These are phyloP conservation scores for Phytophthora sp. DNA, from an alignment of 352 stramenopile genomes.

Conservation along the genomic window DNA sequence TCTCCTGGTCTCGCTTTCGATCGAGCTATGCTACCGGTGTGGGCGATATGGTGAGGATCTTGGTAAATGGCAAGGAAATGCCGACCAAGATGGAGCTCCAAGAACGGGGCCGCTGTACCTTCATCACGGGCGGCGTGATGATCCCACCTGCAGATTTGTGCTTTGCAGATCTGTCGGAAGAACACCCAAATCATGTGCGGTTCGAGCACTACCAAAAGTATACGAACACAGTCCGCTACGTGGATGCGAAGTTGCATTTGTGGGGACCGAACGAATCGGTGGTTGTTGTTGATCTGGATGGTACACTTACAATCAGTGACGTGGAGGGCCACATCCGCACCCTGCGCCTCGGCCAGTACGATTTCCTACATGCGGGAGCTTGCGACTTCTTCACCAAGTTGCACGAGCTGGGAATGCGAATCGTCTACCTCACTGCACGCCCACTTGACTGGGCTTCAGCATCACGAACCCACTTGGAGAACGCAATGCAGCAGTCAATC, in stretches of 20 bases:
- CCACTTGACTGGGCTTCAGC: constrained; percentile 81
- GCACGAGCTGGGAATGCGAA: constrained; percentile 71
- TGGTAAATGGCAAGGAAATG: constrained; percentile 80
- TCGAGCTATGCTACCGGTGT: constrained; percentile 65
- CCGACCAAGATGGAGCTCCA: constrained; percentile 78
- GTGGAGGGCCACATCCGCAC: constrained; percentile 88
- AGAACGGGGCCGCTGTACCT: constrained; percentile 69
- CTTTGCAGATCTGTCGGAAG: constrained; percentile 66
- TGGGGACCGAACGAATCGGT: constrained; percentile 83
- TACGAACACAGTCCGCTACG: constrained; percentile 71
- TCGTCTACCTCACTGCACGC: constrained; percentile 83
- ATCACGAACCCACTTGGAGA: constrained; percentile 77
- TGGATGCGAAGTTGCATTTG: constrained; percentile 77
- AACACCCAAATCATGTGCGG: constrained; percentile 67
- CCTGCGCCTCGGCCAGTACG: constrained; percentile 81
- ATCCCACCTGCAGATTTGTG: constrained; percentile 61
- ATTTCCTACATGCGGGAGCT: constrained; percentile 78
- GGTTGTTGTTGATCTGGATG: constrained; percentile 84
- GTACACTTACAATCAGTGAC: constrained; percentile 85
- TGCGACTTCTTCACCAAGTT: constrained; percentile 87
- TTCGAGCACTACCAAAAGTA: constrained; percentile 82
- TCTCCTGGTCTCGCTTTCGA: constrained; percentile 75
- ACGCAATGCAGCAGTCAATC: constrained; percentile 66
- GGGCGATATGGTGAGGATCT: constrained; percentile 73
- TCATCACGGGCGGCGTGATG: constrained; percentile 66